phyloP scores from a whole-genome alignment of 257 asterid genomes.

The Ehretia macrophylla region DNA sequence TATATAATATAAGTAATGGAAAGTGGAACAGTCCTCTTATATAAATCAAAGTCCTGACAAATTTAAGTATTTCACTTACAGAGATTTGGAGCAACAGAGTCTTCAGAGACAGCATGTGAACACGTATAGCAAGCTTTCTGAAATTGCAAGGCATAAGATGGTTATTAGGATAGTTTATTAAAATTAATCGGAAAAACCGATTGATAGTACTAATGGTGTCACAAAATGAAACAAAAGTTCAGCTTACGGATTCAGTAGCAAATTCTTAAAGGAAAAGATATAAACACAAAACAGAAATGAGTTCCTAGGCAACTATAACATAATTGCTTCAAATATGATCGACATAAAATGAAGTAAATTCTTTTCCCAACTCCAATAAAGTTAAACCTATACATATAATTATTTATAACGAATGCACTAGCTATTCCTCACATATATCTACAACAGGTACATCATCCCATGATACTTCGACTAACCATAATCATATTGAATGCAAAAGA shows the following conservation, averaged over 20 bases:
- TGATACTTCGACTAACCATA: too few relatives aligned
- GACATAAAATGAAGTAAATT: too few relatives aligned
- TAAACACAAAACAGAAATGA: too few relatives aligned
- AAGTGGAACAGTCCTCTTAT: background rate
- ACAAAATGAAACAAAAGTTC: background rate
- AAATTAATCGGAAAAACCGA: background rate
- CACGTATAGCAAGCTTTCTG: conserved; percentile 91
- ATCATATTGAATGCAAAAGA: too few relatives aligned
- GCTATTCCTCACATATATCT: too few relatives aligned
- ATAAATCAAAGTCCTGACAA: background rate
- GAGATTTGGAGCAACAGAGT: conserved; percentile 67
- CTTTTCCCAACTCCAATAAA: too few relatives aligned
- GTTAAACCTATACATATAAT: too few relatives aligned
- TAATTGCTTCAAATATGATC: too few relatives aligned
- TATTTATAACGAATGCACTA: too few relatives aligned
- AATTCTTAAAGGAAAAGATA: too few relatives aligned
- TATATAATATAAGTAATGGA: background rate
- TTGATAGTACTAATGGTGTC: background rate
- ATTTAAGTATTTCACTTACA: conserved; percentile 46
- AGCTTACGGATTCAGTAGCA: background rate
- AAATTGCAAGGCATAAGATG: conserved; percentile 22
- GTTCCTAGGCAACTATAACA: too few relatives aligned
- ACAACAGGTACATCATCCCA: too few relatives aligned
- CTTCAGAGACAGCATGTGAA: conserved; percentile 66
- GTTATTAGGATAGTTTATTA: background rate